Evolutionary conservation across 2,329 filamentous ascomycete genomes (phyloP).

Genomic region (Aspergillus cejpii): DNA sequence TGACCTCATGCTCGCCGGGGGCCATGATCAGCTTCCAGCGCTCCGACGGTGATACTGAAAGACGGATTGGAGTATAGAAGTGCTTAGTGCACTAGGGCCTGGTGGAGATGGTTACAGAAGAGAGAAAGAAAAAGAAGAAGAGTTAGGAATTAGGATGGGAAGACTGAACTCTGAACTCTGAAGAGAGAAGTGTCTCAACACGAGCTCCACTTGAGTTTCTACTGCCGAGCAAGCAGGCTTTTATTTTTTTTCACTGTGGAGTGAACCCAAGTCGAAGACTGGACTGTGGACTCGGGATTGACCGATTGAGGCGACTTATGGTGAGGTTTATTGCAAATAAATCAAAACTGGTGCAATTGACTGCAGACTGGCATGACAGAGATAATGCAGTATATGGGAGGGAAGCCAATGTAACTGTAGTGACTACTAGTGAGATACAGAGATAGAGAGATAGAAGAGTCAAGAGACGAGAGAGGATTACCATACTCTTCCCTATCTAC

Average conservation of each 20-base stretch:
- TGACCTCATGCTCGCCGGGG: slow-evolving; percentile 13
- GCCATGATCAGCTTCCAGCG: slow-evolving; percentile 21
- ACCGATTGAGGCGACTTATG: too few species aligned
- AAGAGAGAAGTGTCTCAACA: too few species aligned
- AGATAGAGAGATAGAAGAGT: too few species aligned
- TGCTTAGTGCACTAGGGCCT: not conserved
- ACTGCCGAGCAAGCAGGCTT: not conserved
- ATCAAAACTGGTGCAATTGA: not conserved
- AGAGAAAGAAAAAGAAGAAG: slow-evolving; percentile 3
- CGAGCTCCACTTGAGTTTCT: not conserved
- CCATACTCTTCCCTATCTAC: not conserved
- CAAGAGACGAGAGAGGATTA: too few species aligned
- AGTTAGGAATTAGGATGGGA: not conserved
- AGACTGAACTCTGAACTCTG: not conserved
- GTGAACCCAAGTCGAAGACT: not conserved
- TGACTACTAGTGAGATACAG: too few species aligned
- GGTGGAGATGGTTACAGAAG: not conserved
- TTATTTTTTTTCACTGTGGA: not conserved
- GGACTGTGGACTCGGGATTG: too few species aligned
- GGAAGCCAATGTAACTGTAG: slow-evolving; percentile 10
- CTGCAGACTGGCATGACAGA: not conserved
- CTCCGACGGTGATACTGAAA: slow-evolving; percentile 2
- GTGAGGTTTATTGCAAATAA: not conserved
- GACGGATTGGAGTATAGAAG: not conserved
- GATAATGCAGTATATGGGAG: not conserved